phyloP scores from a whole-genome alignment of 441 rosid species.

The Geranium incanum region DNA sequence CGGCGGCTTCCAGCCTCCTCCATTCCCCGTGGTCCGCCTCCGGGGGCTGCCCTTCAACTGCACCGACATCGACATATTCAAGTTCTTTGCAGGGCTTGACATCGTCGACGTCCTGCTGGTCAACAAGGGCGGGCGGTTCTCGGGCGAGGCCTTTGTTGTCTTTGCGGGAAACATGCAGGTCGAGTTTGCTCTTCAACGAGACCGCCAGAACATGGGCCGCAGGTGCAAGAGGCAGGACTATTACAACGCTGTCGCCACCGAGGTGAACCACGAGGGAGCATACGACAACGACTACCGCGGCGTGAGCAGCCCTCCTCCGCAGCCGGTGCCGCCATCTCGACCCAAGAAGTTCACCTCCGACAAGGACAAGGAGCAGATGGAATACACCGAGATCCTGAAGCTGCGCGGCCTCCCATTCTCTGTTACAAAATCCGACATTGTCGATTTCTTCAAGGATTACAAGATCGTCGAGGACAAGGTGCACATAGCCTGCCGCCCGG shows the following conservation, averaged over 20 bases:
- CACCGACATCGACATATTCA: slow-evolving; percentile 75
- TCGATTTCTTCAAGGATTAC: slow-evolving; percentile 60
- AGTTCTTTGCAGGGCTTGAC: slow-evolving; percentile 84
- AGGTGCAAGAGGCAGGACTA: slow-evolving; percentile 74
- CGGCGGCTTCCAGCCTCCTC: slow-evolving; percentile 45
- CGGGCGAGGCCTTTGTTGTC: slow-evolving; percentile 81
- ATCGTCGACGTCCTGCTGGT: slow-evolving; percentile 77
- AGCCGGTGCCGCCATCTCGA: slow-evolving; percentile 30
- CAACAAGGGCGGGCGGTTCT: slow-evolving; percentile 64
- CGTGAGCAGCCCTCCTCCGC: slow-evolving; percentile 39
- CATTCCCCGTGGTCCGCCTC: slow-evolving; percentile 81
- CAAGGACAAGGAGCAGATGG: slow-evolving; percentile 57
- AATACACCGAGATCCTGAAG: slow-evolving; percentile 65
- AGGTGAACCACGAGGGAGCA: slow-evolving; percentile 64
- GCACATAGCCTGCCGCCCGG: slow-evolving; percentile 77
- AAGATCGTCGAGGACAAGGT: slow-evolving; percentile 49
- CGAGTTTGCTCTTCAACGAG: slow-evolving; percentile 75
- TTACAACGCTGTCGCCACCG: slow-evolving; percentile 75
- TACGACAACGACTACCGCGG: slow-evolving; percentile 59
- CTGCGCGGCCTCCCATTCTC: slow-evolving; percentile 86
- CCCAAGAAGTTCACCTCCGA: slow-evolving; percentile 37
- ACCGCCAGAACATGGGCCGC: slow-evolving; percentile 77
- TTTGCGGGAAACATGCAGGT: slow-evolving; percentile 71
- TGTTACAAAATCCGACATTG: slow-evolving; percentile 50
- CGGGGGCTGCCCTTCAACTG: slow-evolving; percentile 92